Evolutionary conservation across 164 flowering plant genomes (phyloP).

Genomic region (Akebia trifoliata): DNA sequence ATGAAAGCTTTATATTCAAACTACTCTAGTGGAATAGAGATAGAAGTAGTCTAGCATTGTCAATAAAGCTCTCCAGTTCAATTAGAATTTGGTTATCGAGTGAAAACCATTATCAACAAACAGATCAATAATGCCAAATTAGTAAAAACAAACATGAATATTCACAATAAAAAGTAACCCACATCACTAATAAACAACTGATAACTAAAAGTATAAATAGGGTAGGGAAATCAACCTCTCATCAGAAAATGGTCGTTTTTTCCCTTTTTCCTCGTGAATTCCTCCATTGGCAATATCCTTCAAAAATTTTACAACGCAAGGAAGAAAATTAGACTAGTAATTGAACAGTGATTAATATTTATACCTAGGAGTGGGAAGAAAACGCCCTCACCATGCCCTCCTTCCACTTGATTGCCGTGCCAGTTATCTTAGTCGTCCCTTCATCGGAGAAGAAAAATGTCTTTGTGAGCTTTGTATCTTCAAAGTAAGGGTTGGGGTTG

Average conservation of each 20-base stretch:
- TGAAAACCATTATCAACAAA: too few species aligned
- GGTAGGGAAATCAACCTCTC: constrained; percentile 31
- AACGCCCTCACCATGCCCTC: constrained; percentile 42
- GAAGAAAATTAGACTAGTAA: constrained; percentile 26
- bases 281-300: constrained; percentile 39
- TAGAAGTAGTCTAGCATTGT: too few species aligned
- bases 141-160: neutral
- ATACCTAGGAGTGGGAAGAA: neutral
- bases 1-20: too few species aligned
- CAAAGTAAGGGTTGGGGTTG: constrained; percentile 46
- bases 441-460: constrained; percentile 41
- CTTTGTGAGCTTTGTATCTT: constrained; percentile 44
- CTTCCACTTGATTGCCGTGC: constrained; percentile 52
- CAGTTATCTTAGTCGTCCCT: constrained; percentile 43
- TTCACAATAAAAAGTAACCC: too few species aligned
- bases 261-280: constrained; percentile 39
- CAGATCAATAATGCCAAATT: too few species aligned
- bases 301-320: constrained; percentile 17
- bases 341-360: neutral
- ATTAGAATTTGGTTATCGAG: too few species aligned
- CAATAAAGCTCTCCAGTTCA: too few species aligned
- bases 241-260: constrained; percentile 32
- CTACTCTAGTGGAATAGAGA: too few species aligned
- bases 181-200: too few species aligned
- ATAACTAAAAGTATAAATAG: neutral